phyloP scores from a whole-genome alignment of 78 protist species.

The slime mould (Dictyostelium discoideum) region DNA sequence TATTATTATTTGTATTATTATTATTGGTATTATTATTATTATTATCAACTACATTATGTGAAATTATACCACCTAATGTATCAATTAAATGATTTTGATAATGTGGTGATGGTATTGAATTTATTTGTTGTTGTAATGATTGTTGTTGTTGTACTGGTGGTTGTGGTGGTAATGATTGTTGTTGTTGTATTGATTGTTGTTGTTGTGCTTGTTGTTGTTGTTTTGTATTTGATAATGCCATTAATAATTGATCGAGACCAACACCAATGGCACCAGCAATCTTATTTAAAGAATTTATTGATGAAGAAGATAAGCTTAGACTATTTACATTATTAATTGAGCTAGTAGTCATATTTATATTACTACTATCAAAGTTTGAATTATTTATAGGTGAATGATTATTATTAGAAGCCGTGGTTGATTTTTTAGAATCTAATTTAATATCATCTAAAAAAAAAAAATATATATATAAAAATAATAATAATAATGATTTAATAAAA shows the following conservation, averaged over 20 bases:
- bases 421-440: background rate
- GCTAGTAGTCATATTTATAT: background rate
- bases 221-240: slow-evolving; percentile 36
- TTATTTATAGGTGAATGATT: background rate
- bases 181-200: slow-evolving; percentile 13
- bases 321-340: background rate
- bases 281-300: slow-evolving; percentile 38
- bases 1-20: background rate
- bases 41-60: background rate
- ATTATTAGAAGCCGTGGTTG: background rate
- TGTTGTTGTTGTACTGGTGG: background rate
- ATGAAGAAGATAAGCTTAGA: background rate
- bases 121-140: background rate
- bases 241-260: slow-evolving; percentile 34
- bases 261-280: slow-evolving; percentile 61
- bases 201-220: slow-evolving; percentile 37
- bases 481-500: too few species aligned
- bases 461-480: too few species aligned
- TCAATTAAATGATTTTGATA: background rate
- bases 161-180: background rate
- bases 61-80: background rate
- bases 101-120: background rate
- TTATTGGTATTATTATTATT: background rate
- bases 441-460: background rate
- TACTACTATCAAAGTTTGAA: background rate